Base-by-base conservation (phyloP, 768 basidiomycete genomes). In the Heimioporus sp. region DNA sequence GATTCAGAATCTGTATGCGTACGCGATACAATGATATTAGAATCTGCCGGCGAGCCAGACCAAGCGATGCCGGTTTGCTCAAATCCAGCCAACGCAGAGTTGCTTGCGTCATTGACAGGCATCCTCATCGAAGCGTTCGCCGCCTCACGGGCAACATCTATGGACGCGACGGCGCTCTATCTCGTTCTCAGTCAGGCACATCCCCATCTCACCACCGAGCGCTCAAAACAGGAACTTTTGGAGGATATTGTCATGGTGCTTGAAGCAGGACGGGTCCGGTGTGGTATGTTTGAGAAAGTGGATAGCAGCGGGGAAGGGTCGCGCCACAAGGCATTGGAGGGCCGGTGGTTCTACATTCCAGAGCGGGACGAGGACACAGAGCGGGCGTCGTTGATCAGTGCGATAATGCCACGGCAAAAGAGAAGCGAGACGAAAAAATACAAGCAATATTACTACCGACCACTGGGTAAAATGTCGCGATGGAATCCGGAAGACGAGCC, bases 381-480 rank as follows among this genome's bases (percentile, higher is more conserved):
- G 50, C 76, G 87, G n/a, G 87, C 87, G 30, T 65, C 73, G 57
- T 67, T 89, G 53, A 79, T 90, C 50, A 68, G 74, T 61, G 83
- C 81, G 54, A 82, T 88, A 75, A 87, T 88, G 86, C 86, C 86
- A 2, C 80, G 86, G 13, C 86, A 76, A 49, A 91, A 90, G 70
- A 72, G 89, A 48, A 83, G 72, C 43, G 86, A 82, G 69, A 91
- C 87, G 65, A 90, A 86, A 77, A 86, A 89, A 71, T 87, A 85
- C 55, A 91, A 91, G 67, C 86, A 89, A 65, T 92, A 92, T 70
- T 92, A 91, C 69, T 91, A 83, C 72, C 76, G 77, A 28, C 89
- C 89, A 10, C 68, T 91, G 53, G 84, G 72, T 30, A 90, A 86
- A 71, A 82, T 86, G 20, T 80, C 81, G 40, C 73, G 81, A 59